Base-by-base conservation (phyloP, 192 early-diverging fungal species). In the Umbelopsis sp. region DNA sequence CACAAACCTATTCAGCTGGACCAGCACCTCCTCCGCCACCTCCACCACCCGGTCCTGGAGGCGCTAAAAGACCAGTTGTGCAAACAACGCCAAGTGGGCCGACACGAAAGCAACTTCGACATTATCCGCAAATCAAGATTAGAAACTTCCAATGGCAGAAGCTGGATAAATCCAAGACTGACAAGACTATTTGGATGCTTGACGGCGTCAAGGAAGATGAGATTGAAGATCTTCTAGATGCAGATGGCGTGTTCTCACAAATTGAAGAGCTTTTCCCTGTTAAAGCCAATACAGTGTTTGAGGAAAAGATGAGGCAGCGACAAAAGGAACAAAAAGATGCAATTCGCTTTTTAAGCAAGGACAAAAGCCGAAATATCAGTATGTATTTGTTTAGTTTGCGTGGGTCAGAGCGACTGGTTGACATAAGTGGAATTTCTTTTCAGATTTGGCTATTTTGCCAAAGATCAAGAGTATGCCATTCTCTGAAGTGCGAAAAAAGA, bases 191-290 rank as follows among this genome's bases (percentile, higher is more conserved):
- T 13, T 78, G 77, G 77, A 66, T 27, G 27, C 46, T 48, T 2
- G 52, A 70, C 0, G 20, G 10, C 41, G 46, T 69, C 0, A 46
- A 68, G 33, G 72, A 74, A 8, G 65, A 68, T 53, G 52, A 44
- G 16, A 46, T 78, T 18, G 72, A 78, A 45, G 72, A 69, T 1
- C 23, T 48, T 10, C 33, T 78, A 18, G 68, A 68, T 21, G 74
- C 81, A 1, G 85, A 74, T 25, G 91, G 91, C 22, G 84, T 90
- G 7, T 90, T 93, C 71, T 73, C 78, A 9, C 80, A 53, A 11
- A 85, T 93, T 51, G 90, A 93, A 53, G 77, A 84, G 61, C 71
- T 91, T 68, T 93, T 93, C 78, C 82, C 87, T 0, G 90, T 90
- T 70, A 88, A 90, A 75, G 74, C 81, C 12, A 78, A 73, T 50